Evolutionary conservation across 208 protist species (phyloP).

Genomic region (Acanthamoeba healyi): DNA sequence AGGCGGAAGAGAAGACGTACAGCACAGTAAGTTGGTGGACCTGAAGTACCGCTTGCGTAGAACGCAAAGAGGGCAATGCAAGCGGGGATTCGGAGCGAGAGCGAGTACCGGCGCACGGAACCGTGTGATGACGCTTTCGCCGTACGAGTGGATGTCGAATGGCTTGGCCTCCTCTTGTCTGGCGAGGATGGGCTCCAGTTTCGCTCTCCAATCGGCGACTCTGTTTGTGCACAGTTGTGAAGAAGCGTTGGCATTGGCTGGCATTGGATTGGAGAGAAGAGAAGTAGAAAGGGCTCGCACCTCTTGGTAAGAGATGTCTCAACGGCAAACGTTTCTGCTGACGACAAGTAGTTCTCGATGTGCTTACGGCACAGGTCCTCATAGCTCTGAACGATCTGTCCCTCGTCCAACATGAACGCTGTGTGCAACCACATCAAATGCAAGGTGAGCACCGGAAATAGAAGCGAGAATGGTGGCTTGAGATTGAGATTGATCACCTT

Average conservation of each 20-base stretch:
- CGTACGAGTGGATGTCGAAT: slow-evolving; percentile 83
- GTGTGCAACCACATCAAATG: neutral
- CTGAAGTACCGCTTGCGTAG: neutral
- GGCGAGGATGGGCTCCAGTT: slow-evolving; percentile 78
- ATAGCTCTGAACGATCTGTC: slow-evolving; percentile 71
- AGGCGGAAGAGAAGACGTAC: neutral
- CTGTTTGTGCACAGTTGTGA: too few relatives aligned
- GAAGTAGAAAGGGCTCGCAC: too few relatives aligned
- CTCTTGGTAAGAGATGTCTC: slow-evolving; percentile 60
- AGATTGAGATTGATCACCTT: neutral
- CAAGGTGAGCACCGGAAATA: neutral
- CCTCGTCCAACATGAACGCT: neutral
- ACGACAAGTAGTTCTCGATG: slow-evolving; percentile 79
- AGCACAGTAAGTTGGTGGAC: neutral
- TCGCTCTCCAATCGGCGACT: slow-evolving; percentile 81
- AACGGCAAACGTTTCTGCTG: slow-evolving; percentile 68
- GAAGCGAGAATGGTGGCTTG: neutral
- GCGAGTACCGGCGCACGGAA: neutral
- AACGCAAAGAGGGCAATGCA: neutral
- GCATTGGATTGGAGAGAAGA: too few relatives aligned
- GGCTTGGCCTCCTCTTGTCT: slow-evolving; percentile 69
- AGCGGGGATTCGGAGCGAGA: neutral
- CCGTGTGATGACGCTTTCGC: slow-evolving; percentile 73
- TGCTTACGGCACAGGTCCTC: slow-evolving; percentile 78
- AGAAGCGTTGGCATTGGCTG: too few relatives aligned